Percentiles rank a stretch among this genome's conserved stretches.
phyloP scores from a whole-genome alignment of 129 eudicot species.

The Lonicera japonica region DNA sequence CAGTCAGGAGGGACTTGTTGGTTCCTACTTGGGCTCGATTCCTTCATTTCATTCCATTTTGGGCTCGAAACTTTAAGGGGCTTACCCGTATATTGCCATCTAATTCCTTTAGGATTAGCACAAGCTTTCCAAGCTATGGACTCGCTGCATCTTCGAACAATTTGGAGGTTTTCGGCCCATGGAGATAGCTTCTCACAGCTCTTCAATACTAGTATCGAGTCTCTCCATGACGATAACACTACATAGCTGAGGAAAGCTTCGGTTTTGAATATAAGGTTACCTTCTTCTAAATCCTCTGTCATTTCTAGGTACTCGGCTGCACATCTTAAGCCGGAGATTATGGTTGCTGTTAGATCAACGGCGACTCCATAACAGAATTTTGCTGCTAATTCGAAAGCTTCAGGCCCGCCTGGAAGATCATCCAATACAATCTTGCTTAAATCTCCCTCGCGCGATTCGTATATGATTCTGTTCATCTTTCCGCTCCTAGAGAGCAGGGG shows the following conservation, averaged over 20 bases:
- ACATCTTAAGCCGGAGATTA: slow-evolving; percentile 71
- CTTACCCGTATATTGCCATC: slow-evolving; percentile 88
- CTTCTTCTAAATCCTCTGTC: slow-evolving; percentile 98
- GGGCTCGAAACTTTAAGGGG: slow-evolving; percentile 66
- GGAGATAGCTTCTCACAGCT: slow-evolving; percentile 80
- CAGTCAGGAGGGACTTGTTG: slow-evolving; percentile 70
- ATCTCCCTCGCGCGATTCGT: slow-evolving; percentile 53
- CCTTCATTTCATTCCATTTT: slow-evolving; percentile 70
- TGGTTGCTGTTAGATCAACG: slow-evolving; percentile 62
- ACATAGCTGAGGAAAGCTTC: slow-evolving; percentile 92
- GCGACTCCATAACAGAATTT: slow-evolving; percentile 85
- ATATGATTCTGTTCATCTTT: slow-evolving; percentile 62
- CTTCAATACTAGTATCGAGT: slow-evolving; percentile 67
- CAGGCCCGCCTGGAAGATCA: slow-evolving; percentile 79
- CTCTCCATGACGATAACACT: slow-evolving; percentile 79
- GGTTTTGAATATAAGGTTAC: slow-evolving; percentile 76
- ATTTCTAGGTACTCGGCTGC: slow-evolving; percentile 90
- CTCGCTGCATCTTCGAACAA: slow-evolving; percentile 81
- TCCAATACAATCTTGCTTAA: slow-evolving; percentile 46
- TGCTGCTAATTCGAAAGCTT: slow-evolving; percentile 83
- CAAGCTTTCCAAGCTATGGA: slow-evolving; percentile 92
- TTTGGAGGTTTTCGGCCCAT: slow-evolving; percentile 92
- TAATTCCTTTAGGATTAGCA: slow-evolving; percentile 67
- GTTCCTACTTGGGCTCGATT: slow-evolving; percentile 55
- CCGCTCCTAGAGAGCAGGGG: slow-evolving; percentile 85